Percentiles rank a stretch among this genome's conserved stretches.
These are phyloP conservation scores for Monosporascus sp. DNA, from an alignment of 2,329 filamentous ascomycete genomes.

Conservation along the genomic window DNA sequence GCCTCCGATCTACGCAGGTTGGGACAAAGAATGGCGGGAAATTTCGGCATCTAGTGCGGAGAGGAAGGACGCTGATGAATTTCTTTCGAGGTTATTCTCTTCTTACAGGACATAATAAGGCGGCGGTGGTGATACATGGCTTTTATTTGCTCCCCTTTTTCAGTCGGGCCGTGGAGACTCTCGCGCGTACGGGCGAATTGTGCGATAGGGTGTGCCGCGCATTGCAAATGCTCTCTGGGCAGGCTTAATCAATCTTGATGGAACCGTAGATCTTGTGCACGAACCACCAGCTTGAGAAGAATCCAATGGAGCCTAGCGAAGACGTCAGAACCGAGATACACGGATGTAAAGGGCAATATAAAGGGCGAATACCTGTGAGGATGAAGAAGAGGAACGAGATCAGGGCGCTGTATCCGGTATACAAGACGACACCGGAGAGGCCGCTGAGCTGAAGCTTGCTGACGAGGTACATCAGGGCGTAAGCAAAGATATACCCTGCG, in stretches of 20 bases:
- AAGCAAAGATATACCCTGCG: constrained; percentile 85
- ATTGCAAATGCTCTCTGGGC: not conserved
- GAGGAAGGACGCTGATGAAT: too few species aligned
- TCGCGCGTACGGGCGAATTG: not conserved
- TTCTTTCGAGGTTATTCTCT: not conserved
- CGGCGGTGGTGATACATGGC: not conserved
- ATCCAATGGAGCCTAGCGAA: constrained; percentile 79
- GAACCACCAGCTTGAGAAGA: constrained; percentile 92
- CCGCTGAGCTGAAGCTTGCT: constrained; percentile 82
- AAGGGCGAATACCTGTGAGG: constrained; percentile 70
- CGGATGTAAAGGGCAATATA: not conserved
- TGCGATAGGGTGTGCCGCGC: too few species aligned
- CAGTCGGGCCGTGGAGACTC: not conserved
- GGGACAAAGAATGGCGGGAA: too few species aligned
- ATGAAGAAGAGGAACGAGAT: constrained; percentile 91
- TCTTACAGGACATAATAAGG: not conserved
- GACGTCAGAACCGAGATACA: constrained; percentile 4
- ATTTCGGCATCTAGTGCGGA: too few species aligned
- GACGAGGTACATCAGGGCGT: constrained; percentile 85
- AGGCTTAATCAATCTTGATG: constrained; percentile 86
- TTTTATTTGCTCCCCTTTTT: not conserved
- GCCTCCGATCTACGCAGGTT: too few species aligned
- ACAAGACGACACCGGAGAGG: constrained; percentile 81
- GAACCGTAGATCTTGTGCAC: constrained; percentile 90
- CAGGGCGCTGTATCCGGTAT: constrained; percentile 86